A percentile compares a stretch with the other conserved stretches of the same genome.
Conservation (phyloP, 257 asterid genomes). For the Solanum neorickii region DNA sequence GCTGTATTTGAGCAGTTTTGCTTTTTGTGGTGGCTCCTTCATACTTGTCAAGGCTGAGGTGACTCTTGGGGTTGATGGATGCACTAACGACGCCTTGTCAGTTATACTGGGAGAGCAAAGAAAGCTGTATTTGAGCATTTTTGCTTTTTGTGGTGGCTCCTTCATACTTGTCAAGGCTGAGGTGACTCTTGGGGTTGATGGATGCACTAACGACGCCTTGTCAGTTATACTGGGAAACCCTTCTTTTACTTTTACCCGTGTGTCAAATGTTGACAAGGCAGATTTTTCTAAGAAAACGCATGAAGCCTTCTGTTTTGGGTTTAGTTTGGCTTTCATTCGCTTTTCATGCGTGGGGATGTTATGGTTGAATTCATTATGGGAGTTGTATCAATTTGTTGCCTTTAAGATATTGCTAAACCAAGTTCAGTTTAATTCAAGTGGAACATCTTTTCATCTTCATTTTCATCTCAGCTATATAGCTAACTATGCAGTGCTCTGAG, state of each 20-base stretch:
- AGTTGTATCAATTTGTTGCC: neutral
- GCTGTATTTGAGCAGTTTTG: neutral
- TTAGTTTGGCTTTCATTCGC: neutral
- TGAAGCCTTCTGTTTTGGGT: neutral
- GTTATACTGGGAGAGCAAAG: slow-evolving; percentile 29
- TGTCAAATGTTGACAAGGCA: slow-evolving; percentile 22
- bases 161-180: neutral
- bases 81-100: neutral
- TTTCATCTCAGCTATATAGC: neutral
- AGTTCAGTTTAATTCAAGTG: neutral
- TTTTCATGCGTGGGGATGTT: neutral
- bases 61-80: neutral
- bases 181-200: neutral
- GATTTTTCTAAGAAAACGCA: slow-evolving; percentile 3
- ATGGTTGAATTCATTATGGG: neutral
- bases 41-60: slow-evolving; percentile 1
- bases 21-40: neutral
- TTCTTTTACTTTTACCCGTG: slow-evolving; percentile 21
- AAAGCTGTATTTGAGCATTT: neutral
- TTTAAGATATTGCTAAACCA: neutral
- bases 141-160: neutral
- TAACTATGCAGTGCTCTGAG: neutral
- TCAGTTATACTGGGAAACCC: slow-evolving; percentile 39
- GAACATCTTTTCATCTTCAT: neutral
- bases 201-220: neutral